Evolutionary conservation across 345 rosid species (phyloP).

Genomic region (Orychophragmus violaceus): DNA sequence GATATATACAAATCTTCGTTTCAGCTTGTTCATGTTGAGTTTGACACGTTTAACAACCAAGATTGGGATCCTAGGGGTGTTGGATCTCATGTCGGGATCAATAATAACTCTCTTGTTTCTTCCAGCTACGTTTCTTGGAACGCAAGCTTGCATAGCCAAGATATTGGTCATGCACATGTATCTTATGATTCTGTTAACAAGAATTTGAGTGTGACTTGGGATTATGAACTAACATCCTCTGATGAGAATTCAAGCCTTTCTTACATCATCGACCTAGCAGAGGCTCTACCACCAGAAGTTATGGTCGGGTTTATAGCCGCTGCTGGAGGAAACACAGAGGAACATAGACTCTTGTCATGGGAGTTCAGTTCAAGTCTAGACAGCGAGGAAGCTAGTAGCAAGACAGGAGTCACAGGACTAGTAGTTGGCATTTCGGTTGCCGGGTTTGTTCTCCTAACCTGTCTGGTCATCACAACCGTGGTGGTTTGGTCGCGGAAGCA

Average conservation of each 20-base stretch:
- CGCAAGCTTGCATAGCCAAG: constrained; percentile 17
- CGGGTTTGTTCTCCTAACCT: neutral
- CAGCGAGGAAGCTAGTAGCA: constrained; percentile 1
- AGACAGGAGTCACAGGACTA: neutral
- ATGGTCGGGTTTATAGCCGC: constrained; percentile 41
- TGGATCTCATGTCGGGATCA: constrained; percentile 28
- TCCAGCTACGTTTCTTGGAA: constrained; percentile 29
- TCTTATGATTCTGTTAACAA: constrained; percentile 28
- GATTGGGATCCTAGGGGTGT: constrained; percentile 32
- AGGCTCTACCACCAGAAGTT: constrained; percentile 33
- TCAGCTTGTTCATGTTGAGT: constrained; percentile 32
- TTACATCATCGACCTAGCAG: constrained; percentile 32
- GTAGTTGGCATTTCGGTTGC: constrained; percentile 17
- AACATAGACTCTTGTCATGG: constrained; percentile 34
- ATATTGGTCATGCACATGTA: constrained; percentile 22
- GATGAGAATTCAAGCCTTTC: constrained; percentile 26
- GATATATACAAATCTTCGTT: constrained; percentile 1
- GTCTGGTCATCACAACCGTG: neutral
- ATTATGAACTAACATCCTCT: constrained; percentile 7
- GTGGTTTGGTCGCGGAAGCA: constrained; percentile 11
- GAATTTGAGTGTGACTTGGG: constrained; percentile 39
- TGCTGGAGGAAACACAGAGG: neutral
- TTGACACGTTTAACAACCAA: constrained; percentile 21
- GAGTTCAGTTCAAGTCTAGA: constrained; percentile 32
- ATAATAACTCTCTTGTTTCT: constrained; percentile 2